Conservation (phyloP, 140 eudicot genomes). For the Erigeron philadelphicus region DNA sequence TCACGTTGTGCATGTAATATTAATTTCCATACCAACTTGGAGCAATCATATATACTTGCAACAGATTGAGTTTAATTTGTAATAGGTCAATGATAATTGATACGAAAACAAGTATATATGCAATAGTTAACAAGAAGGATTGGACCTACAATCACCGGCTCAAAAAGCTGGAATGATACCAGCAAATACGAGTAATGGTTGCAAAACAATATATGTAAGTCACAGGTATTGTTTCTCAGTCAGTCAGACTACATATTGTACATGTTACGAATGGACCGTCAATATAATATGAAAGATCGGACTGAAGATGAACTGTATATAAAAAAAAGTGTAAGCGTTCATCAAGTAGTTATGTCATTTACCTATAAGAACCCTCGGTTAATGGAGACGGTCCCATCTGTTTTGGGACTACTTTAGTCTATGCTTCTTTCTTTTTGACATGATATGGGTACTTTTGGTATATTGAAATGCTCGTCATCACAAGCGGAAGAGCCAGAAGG, state of each 20-base stretch:
- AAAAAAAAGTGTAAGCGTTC: not conserved
- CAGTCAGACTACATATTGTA: not conserved
- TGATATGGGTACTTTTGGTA: slow-evolving; percentile 89
- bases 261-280: not conserved
- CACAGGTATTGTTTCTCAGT: not conserved
- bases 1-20: too few species aligned
- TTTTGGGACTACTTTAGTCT: slow-evolving; percentile 23
- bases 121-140: too few species aligned
- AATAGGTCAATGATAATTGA: too few species aligned
- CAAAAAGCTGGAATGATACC: too few species aligned
- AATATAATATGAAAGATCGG: not conserved
- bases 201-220: not conserved
- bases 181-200: not conserved
- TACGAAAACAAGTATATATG: too few species aligned
- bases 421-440: slow-evolving; percentile 65
- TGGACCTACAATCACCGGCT: too few species aligned
- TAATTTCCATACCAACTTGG: too few species aligned
- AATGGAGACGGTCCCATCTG: not conserved
- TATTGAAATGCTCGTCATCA: slow-evolving; percentile 72
- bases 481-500: slow-evolving; percentile 86
- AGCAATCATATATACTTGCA: too few species aligned
- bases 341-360: not conserved
- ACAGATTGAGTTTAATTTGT: too few species aligned
- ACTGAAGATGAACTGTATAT: not conserved
- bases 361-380: slow-evolving; percentile 1